Base-by-base conservation (phyloP, 2,329 filamentous ascomycete genomes). In the Lachnellula willkommii region DNA sequence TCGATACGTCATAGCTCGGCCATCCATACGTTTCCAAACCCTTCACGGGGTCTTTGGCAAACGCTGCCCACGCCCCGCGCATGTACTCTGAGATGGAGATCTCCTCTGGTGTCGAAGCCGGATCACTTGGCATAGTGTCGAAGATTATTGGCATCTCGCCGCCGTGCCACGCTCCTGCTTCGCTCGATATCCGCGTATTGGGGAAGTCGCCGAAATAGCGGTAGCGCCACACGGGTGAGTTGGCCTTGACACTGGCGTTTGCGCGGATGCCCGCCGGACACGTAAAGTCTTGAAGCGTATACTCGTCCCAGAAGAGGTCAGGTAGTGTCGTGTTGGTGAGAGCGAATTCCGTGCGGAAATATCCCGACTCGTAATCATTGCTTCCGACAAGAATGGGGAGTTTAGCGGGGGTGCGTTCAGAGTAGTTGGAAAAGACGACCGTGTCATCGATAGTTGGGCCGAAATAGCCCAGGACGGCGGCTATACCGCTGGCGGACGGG, bases 51-150 rank as follows among this genome's bases (percentile, higher is more conserved):
- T 74, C 63, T 53, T 70, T 73, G 12, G 72, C 72, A 59, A 75
- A 75, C 1, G 71, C 62, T 0, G 71, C 67, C 70, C 72, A 74
- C 11, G 72, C 72, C 2, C 68, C 67, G n/a, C 70, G 66, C 54
- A 74, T 66, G 43, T 72, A 73, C 17, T 65, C 60, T 17, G 62
- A 68, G 5, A 73, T 63, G 8, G 54, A 59, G 35, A 64, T 58
- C 53, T 74, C 63, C 43, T 65, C 65, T 8, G 52, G 17, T 0
- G 69, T 71, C 24, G 66, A 60, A 1, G 60, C 51, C 1, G 64
- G 57, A 26, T 45, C 17, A 0, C 53, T 17, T 4, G 66, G 60
- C 11, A 55, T 60, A 0, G 65, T 72, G 50, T 69, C 65, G 49
- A 73, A 73, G 0, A 74, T 52, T 5, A 71, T 48, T 4, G 65